Base-by-base conservation (phyloP, 257 asterid species). In the Plantago ovata region DNA sequence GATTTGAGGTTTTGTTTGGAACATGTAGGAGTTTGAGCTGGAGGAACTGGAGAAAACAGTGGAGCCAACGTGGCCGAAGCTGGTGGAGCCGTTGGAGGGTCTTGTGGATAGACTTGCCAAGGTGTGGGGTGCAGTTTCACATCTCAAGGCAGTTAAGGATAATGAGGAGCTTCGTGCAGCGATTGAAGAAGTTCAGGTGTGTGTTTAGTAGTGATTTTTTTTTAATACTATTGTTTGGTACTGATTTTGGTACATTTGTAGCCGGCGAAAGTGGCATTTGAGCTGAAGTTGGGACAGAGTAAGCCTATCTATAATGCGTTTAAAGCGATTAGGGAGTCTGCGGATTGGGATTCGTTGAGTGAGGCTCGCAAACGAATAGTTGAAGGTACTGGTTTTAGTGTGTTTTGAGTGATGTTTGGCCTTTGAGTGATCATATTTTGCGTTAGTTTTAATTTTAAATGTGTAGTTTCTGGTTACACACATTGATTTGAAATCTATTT, bases 71-170 rank as follows among this genome's bases (percentile, higher is more conserved):
- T 93, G 98, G 98, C 72, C 94, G 32, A 93, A 93, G 77, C 80
- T 89, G 69, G 98, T 86, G 84, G 98, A 89, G 82, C 98, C 97
- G 51, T 74, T 93, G 69, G 98, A 93, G 84, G 86, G 73, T 76
- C 73, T 93, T 9, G 65, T 53, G 20, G 98, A 93, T 67, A 68
- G 82, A 62, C 60, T 93, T 78, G 69, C 72, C 13, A 84, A 86
- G 68, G 96, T 84, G 49, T 89, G 97, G 97, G 98, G 97, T 46
- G 93, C 94, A 4, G 91, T 93, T 60, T 82, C 86, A 76, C 98
- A 93, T 75, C 89, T 93, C 55, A 93, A 93, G 80, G 52, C 95
- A 3, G 98, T 93, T 50, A 89, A 76, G 59, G 98, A 93, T 72
- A 84, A 76, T 53, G 77, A 94, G 6, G 99, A 93, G 24, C 84